These are phyloP conservation scores for Aspergillus mulundensis DNA, from an alignment of 495 filamentous ascomycete species.

Conservation along the genomic window DNA sequence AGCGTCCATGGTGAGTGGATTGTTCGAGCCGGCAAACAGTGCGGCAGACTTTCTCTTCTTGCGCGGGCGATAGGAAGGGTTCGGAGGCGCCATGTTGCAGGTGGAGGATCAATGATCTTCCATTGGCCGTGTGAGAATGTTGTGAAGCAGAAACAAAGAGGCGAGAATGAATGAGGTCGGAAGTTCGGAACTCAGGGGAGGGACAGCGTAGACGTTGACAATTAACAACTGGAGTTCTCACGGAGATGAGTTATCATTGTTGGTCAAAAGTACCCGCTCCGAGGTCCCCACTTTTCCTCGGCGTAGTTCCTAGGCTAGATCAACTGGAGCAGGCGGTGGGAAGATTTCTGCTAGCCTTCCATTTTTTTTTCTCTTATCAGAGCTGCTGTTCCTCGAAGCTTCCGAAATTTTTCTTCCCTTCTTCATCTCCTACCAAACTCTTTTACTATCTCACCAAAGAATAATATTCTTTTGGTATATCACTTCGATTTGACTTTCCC, in stretches of 20 bases:
- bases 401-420: conserved; percentile 22
- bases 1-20: conserved; percentile 44
- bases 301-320: conserved; percentile 19
- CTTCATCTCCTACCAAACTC: conserved; percentile 14
- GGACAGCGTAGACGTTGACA: neutral
- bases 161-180: no score
- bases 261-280: conserved; percentile 1
- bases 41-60: conserved; percentile 52
- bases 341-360: conserved; percentile 30
- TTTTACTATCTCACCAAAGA: conserved; percentile 8
- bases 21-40: conserved; percentile 47
- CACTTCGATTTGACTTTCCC: conserved; percentile 15
- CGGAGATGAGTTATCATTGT: neutral
- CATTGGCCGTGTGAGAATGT: conserved; percentile 24
- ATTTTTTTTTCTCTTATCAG: conserved; percentile 35
- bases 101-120: conserved; percentile 14
- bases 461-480: conserved; percentile 14
- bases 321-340: conserved; percentile 23
- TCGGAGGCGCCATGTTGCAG: conserved; percentile 30
- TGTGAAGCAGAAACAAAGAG: neutral
- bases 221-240: neutral
- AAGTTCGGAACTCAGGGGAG: neutral
- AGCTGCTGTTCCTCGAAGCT: conserved; percentile 14
- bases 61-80: conserved; percentile 51
- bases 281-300: conserved; percentile 3